A percentile compares a stretch with the other conserved stretches of the same genome.
These are phyloP conservation scores for Corylus heterophylla DNA, from an alignment of 306 rosid species.

Conservation along the genomic window DNA sequence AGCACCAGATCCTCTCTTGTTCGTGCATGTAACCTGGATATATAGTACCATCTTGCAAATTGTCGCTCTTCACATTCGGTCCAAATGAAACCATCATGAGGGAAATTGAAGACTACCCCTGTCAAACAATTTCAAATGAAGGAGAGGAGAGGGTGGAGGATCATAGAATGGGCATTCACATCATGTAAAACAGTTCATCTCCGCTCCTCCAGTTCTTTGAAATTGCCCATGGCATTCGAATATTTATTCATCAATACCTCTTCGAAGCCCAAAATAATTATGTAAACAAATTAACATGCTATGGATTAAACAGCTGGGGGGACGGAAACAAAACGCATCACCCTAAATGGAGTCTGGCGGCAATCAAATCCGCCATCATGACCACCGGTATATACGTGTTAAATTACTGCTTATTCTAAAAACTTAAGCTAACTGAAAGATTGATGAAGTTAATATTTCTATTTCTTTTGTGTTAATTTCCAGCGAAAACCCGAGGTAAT, in stretches of 20 bases:
- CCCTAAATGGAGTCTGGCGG: constrained; percentile 62
- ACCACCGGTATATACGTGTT: constrained; percentile 45
- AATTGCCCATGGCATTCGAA: background rate
- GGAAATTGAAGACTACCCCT: constrained; percentile 34
- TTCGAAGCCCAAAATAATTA: background rate
- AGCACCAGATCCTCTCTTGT: constrained; percentile 23
- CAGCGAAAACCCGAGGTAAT: constrained; percentile 42
- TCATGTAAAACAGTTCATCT: constrained; percentile 25
- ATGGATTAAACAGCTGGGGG: too few relatives aligned
- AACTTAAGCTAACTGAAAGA: too few relatives aligned
- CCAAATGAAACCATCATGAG: constrained; percentile 29
- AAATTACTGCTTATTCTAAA: too few relatives aligned
- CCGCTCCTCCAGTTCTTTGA: constrained; percentile 11
- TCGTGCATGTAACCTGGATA: constrained; percentile 15
- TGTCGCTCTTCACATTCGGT: background rate
- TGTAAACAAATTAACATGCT: background rate
- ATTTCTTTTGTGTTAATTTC: background rate
- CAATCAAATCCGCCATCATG: constrained; percentile 70
- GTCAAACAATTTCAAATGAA: constrained; percentile 21
- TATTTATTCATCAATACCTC: constrained; percentile 1
- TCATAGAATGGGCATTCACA: constrained; percentile 22
- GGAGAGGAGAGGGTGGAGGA: background rate
- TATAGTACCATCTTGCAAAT: background rate
- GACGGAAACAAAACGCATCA: constrained; percentile 32
- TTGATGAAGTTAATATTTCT: background rate